phyloP scores from a whole-genome alignment of 2,329 filamentous ascomycete species.

The Fusarium agapanthi region DNA sequence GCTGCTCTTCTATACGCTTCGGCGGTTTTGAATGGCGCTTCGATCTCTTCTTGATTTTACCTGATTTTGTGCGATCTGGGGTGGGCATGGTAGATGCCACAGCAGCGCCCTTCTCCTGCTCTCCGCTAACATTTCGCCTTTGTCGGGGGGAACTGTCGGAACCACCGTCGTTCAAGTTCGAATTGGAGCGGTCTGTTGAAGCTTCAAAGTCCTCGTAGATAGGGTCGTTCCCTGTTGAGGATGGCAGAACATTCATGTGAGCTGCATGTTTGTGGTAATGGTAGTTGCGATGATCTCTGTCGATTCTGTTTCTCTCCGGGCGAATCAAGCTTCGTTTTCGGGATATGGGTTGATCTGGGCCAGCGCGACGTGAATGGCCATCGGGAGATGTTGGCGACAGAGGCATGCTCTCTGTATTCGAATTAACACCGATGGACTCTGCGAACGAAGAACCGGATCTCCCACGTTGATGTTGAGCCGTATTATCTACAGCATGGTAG shows the following conservation, averaged over 20 bases:
- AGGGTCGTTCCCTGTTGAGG: conserved; percentile 91
- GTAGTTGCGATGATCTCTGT: conserved; percentile 91
- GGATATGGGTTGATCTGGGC: conserved; percentile 51
- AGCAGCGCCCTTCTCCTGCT: conserved; percentile 46
- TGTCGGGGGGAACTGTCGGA: conserved; percentile 56
- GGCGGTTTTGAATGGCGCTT: conserved; percentile 57
- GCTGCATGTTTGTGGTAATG: conserved; percentile 95
- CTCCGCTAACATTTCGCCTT: conserved; percentile 46
- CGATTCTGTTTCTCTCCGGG: conserved; percentile 87
- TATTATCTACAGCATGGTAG: conserved; percentile 54
- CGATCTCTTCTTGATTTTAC: conserved; percentile 70
- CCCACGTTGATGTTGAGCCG: conserved; percentile 61
- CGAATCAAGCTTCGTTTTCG: conserved; percentile 90
- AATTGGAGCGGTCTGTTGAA: conserved; percentile 63
- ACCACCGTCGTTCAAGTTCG: conserved; percentile 55
- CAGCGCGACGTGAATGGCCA: conserved; percentile 44
- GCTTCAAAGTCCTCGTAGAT: conserved; percentile 81
- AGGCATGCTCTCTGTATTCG: conserved; percentile 63
- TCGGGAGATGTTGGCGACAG: conserved; percentile 57
- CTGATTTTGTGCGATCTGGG: conserved; percentile 56
- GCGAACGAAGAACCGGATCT: conserved; percentile 66
- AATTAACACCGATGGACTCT: conserved; percentile 66
- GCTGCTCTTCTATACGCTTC: conserved; percentile 66
- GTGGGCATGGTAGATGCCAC: conserved; percentile 45
- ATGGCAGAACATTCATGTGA: conserved; percentile 89